Base-by-base conservation (phyloP, 176 grass and related monocot species). In the Leersia perrieri region DNA sequence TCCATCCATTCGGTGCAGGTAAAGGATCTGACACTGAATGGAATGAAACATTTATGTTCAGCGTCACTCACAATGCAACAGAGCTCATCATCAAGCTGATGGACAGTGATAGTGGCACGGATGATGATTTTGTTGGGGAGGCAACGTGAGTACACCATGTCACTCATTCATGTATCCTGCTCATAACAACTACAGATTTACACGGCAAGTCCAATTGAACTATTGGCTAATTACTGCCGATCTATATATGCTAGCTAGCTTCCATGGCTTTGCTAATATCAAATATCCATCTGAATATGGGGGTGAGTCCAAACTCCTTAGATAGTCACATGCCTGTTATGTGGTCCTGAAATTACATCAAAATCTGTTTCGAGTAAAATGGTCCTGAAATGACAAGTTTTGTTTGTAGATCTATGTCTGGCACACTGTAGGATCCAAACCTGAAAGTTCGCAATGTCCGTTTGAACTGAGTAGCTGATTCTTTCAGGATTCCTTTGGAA, bases 11-110 rank as follows among this genome's bases (percentile, higher is more conserved):
- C 12, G 42, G 31, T 80, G 66, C 85, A 99, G 96, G 87, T 60
- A 81, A 90, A 77, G 92, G 92, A 73, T 84, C 63, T 39, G 88
- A 91, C 6, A 92, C 92, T 33, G 81, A 95, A 74, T 99, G 90
- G 92, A 95, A 99, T 39, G 88, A 95, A 63, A 95, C 66, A 42
- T 99, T 93, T 47, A 76, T 95, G 40, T 95, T 95, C 78, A 93
- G 83, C 7, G 75, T 91, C 61, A 89, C 92, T 60, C 62, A 87
- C 22, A 67, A 32, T 45, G 79, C 86, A 25, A 3, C 44, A 14
- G 90, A 99, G 57, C 88, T 95, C 41, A 16, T 75, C 40, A 87
- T 99, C 84, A 95, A 91, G 83, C 82, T 99, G 11, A 60, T 93
- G 40, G 96, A 99, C 82, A 91, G 80, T 32, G 92, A 95, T 72